These are phyloP conservation scores for Pythium inflatum DNA, from an alignment of 352 stramenopile genomes.

Conservation along the genomic window DNA sequence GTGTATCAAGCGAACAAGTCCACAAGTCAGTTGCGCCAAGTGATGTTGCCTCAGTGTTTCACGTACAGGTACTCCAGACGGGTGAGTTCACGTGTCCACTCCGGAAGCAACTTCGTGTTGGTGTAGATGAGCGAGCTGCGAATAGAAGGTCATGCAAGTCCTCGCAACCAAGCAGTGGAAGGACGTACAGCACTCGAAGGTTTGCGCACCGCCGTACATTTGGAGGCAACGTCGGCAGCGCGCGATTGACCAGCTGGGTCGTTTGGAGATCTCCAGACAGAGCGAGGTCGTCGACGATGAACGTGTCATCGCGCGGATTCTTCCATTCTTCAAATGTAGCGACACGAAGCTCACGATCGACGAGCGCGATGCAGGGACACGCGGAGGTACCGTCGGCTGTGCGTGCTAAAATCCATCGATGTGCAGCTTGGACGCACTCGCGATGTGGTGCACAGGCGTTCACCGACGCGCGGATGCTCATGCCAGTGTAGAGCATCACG, in stretches of 20 bases:
- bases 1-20: too few relatives aligned
- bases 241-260: slow-evolving; percentile 2
- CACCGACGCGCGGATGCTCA: neutral
- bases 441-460: neutral
- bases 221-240: neutral
- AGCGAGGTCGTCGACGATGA: neutral
- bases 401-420: neutral
- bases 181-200: neutral
- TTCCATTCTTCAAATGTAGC: neutral
- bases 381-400: neutral
- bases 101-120: neutral
- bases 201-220: neutral
- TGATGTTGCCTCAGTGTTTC: too few relatives aligned
- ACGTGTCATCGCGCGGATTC: neutral
- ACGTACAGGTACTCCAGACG: slow-evolving; percentile 17
- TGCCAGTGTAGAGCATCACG: neutral
- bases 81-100: neutral
- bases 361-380: slow-evolving; percentile 16
- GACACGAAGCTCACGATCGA: neutral
- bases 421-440: neutral
- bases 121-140: slow-evolving; percentile 7
- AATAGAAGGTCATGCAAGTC: neutral
- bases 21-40: too few relatives aligned
- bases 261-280: slow-evolving; percentile 2
- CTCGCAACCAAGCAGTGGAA: neutral